Evolutionary conservation across 176 grass and related monocot genomes (phyloP).

Genomic region (Chloris gayana): DNA sequence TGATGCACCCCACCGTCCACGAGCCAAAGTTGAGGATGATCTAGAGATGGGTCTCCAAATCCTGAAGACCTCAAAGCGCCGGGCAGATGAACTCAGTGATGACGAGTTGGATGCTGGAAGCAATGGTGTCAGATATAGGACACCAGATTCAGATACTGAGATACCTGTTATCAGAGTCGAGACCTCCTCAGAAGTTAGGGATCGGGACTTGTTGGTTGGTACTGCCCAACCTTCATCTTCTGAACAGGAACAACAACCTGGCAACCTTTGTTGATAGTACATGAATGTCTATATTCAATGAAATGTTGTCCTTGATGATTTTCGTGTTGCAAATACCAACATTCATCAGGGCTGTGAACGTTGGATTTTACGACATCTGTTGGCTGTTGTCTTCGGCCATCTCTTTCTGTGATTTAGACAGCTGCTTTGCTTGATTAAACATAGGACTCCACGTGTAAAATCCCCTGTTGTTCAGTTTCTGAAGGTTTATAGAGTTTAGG

Average conservation of each 20-base stretch:
- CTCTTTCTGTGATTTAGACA: slow-evolving; percentile 24
- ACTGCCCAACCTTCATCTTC: slow-evolving; percentile 31
- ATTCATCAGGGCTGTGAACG: slow-evolving; percentile 3
- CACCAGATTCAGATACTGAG: slow-evolving; percentile 40
- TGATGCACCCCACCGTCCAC: slow-evolving; percentile 39
- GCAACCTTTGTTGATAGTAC: slow-evolving; percentile 19
- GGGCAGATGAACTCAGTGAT: slow-evolving; percentile 34
- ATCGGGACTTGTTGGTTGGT: slow-evolving; percentile 35
- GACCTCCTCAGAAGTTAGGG: slow-evolving; percentile 35
- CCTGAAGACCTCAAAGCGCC: slow-evolving; percentile 49
- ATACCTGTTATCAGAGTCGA: slow-evolving; percentile 45
- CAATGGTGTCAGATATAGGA: slow-evolving; percentile 37
- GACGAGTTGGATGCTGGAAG: slow-evolving; percentile 47
- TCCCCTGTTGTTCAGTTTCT: slow-evolving; percentile 3
- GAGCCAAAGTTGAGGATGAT: slow-evolving; percentile 75
- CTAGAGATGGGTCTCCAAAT: slow-evolving; percentile 66
- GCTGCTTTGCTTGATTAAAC: slow-evolving; percentile 32
- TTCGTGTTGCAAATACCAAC: background rate
- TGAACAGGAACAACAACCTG: slow-evolving; percentile 25
- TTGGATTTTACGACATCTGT: slow-evolving; percentile 30
- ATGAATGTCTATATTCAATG: slow-evolving; percentile 1
- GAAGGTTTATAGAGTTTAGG: slow-evolving; percentile 33
- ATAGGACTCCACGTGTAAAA: slow-evolving; percentile 25
- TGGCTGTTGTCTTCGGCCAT: background rate
- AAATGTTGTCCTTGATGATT: background rate